Conservation (phyloP, 495 filamentous ascomycete genomes). For the Neurospora discreta region DNA sequence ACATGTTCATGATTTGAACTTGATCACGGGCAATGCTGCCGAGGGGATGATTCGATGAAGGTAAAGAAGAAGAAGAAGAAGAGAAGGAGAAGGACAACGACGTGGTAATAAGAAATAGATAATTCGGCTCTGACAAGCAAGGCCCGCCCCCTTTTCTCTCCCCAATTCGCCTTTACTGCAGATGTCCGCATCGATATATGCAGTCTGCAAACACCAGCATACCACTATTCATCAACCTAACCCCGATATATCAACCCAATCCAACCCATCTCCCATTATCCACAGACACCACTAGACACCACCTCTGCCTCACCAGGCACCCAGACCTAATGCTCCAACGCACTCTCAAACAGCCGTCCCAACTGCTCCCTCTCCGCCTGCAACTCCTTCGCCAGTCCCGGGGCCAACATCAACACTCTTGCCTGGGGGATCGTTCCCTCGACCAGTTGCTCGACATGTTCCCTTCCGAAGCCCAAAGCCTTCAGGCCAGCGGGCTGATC, state of each 20-base stretch:
- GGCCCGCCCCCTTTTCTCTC: not conserved
- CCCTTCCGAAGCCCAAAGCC: constrained; percentile 62
- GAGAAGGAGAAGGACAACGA: too few species aligned
- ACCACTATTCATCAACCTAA: not conserved
- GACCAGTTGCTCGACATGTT: constrained; percentile 69
- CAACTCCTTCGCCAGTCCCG: constrained; percentile 60
- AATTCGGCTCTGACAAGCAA: not conserved
- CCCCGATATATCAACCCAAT: not conserved
- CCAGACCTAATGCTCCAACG: constrained; percentile 28
- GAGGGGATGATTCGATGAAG: not conserved
- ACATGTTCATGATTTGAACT: not conserved
- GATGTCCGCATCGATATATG: not conserved
- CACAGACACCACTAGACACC: not conserved
- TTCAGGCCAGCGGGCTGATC: constrained; percentile 85
- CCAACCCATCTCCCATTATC: not conserved
- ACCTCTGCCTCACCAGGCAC: not conserved
- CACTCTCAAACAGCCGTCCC: constrained; percentile 38
- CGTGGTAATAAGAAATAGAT: too few species aligned
- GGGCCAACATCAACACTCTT: constrained; percentile 84
- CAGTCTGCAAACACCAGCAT: not conserved
- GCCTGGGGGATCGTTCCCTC: constrained; percentile 90
- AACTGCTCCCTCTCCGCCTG: constrained; percentile 48
- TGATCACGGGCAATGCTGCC: not conserved
- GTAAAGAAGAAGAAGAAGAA: not conserved
- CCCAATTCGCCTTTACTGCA: not conserved